Percentiles rank a stretch among this genome's conserved stretches.
Evolutionary conservation across 2,329 filamentous ascomycete genomes (phyloP).

Genomic region (Colletotrichum scovillei): DNA sequence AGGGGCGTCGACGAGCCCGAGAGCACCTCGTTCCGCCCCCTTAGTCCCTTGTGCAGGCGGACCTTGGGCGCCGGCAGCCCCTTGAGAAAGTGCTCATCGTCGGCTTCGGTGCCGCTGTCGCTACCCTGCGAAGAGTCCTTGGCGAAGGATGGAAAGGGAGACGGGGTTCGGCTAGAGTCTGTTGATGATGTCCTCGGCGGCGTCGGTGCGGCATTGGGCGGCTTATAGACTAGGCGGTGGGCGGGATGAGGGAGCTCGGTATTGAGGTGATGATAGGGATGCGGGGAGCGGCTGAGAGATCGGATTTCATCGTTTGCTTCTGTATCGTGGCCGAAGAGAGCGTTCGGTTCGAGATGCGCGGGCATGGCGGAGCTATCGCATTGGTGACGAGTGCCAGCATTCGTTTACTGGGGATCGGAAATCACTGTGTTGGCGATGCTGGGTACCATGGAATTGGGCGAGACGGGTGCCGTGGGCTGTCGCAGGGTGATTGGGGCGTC

Average conservation of each 20-base stretch:
- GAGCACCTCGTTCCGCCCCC: constrained; percentile 66
- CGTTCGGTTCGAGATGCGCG: constrained; percentile 53
- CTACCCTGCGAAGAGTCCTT: constrained; percentile 73
- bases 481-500: background rate
- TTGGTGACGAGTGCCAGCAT: constrained; percentile 30
- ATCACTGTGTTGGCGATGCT: constrained; percentile 1
- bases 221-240: constrained; percentile 46
- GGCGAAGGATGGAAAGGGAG: constrained; percentile 47
- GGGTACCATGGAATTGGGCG: constrained; percentile 16
- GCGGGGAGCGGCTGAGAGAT: constrained; percentile 70
- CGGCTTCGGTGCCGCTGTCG: constrained; percentile 94
- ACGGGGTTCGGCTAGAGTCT: constrained; percentile 38
- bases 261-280: constrained; percentile 73
- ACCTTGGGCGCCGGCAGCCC: constrained; percentile 84
- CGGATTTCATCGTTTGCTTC: constrained; percentile 55
- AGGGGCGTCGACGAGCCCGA: constrained; percentile 68
- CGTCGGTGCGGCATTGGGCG: constrained; percentile 27
- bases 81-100: constrained; percentile 91
- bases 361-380: constrained; percentile 56
- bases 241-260: constrained; percentile 65
- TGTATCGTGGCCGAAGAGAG: constrained; percentile 45
- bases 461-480: background rate
- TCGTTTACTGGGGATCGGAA: background rate
- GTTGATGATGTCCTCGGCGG: constrained; percentile 34
- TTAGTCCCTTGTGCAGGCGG: constrained; percentile 81